Conservation (phyloP, 2,329 filamentous ascomycete species). For the Paraphoma chrysanthemicola region DNA sequence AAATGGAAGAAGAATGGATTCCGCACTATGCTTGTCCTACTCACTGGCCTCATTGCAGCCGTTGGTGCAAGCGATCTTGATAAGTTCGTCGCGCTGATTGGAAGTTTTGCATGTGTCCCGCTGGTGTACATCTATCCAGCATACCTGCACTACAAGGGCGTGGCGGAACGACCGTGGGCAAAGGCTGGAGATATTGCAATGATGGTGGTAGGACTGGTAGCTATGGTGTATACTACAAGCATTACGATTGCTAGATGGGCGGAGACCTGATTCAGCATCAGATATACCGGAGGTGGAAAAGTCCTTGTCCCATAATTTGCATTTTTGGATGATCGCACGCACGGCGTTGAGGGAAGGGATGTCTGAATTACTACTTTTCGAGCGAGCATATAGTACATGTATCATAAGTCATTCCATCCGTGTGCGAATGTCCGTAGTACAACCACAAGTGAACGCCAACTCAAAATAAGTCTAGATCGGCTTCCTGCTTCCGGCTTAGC, state of each 20-base stretch:
- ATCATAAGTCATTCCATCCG: neutral
- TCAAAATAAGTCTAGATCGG: neutral
- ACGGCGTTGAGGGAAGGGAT: slow-evolving; percentile 1
- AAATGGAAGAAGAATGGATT: slow-evolving; percentile 82
- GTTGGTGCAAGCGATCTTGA: slow-evolving; percentile 73
- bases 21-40: slow-evolving; percentile 61
- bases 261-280: slow-evolving; percentile 18
- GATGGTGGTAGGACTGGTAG: slow-evolving; percentile 70
- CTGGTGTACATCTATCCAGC: slow-evolving; percentile 80
- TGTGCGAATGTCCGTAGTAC: neutral
- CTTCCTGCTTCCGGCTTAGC: neutral
- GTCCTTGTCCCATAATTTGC: neutral
- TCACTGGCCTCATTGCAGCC: slow-evolving; percentile 68
- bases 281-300: neutral
- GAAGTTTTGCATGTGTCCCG: slow-evolving; percentile 75
- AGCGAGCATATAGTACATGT: neutral
- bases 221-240: slow-evolving; percentile 74
- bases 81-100: slow-evolving; percentile 77
- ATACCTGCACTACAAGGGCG: slow-evolving; percentile 71
- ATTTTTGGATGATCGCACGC: neutral
- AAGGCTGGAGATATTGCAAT: slow-evolving; percentile 68
- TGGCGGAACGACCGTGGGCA: slow-evolving; percentile 63
- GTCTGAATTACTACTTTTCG: neutral
- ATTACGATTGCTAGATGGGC: slow-evolving; percentile 61
- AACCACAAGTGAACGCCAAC: too few relatives aligned